Evolutionary conservation across 805 yeast genomes (phyloP).

Genomic region (Sporopachydermia quercuum): DNA sequence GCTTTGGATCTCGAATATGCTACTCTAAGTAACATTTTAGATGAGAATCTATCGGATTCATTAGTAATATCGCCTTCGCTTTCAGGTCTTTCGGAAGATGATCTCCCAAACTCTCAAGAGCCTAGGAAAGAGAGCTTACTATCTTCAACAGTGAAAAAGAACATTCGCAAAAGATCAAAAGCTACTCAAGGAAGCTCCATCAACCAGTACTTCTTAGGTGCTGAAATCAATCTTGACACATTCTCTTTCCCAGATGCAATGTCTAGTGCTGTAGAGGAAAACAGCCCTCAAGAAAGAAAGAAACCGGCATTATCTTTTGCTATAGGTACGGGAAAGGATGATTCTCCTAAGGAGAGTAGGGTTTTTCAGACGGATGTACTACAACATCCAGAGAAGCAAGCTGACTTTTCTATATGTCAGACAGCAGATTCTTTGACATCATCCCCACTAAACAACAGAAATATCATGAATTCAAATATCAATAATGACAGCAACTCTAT

Average conservation of each 20-base stretch:
- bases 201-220: conserved; percentile 57
- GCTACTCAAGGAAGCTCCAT: conserved; percentile 18
- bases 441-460: conserved; percentile 3
- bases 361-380: no score
- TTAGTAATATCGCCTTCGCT: background rate
- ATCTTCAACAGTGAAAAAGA: background rate
- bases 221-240: conserved; percentile 20
- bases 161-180: background rate
- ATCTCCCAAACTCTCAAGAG: background rate
- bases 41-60: conserved; percentile 18
- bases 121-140: conserved; percentile 1
- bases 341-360: no score
- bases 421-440: no score
- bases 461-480: conserved; percentile 10
- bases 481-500: background rate
- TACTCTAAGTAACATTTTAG: conserved; percentile 48
- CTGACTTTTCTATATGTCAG: background rate
- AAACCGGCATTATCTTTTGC: conserved; percentile 14
- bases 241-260: conserved; percentile 48
- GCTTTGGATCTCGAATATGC: conserved; percentile 68
- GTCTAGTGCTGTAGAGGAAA: conserved; percentile 10
- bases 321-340: conserved; percentile 15
- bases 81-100: background rate
- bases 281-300: background rate
- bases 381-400: background rate